A percentile compares a stretch with the other conserved stretches of the same genome.
Conservation (phyloP, 768 basidiomycete genomes). For the Daedaleopsis nitida region DNA sequence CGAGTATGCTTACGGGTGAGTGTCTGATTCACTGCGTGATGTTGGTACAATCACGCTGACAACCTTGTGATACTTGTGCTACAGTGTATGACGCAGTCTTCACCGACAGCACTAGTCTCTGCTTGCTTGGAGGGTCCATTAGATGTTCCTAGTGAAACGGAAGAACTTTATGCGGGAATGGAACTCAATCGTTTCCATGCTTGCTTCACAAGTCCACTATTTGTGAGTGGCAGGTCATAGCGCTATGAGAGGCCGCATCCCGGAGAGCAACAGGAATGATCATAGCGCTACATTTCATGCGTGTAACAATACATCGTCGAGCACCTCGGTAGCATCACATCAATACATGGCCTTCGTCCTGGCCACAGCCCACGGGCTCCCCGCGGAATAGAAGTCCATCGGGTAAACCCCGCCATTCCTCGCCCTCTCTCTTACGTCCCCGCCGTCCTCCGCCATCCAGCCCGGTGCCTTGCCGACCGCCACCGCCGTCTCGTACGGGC, state of each 20-base stretch:
- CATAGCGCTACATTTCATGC: background rate
- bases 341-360: constrained; percentile 55
- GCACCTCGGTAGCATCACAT: constrained; percentile 2
- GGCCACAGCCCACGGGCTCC: constrained; percentile 74
- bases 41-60: constrained; percentile 9
- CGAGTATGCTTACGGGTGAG: constrained; percentile 85
- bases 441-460: constrained; percentile 55
- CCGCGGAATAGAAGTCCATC: constrained; percentile 95
- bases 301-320: background rate
- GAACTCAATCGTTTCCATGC: no score
- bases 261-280: no score
- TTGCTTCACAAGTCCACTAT: no score
- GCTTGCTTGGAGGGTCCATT: no score
- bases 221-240: no score
- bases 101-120: background rate
- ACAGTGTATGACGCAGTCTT: background rate
- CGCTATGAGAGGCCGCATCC: no score
- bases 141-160: no score
- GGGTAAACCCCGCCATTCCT: constrained; percentile 62
- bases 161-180: no score
- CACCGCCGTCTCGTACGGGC: constrained; percentile 91
- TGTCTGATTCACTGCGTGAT: constrained; percentile 18
- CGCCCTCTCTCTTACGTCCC: constrained; percentile 12
- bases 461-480: constrained; percentile 69
- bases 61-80: background rate